Evolutionary conservation across 2,329 filamentous ascomycete species (phyloP).

Genomic region (Pestalotiopsis sp.): DNA sequence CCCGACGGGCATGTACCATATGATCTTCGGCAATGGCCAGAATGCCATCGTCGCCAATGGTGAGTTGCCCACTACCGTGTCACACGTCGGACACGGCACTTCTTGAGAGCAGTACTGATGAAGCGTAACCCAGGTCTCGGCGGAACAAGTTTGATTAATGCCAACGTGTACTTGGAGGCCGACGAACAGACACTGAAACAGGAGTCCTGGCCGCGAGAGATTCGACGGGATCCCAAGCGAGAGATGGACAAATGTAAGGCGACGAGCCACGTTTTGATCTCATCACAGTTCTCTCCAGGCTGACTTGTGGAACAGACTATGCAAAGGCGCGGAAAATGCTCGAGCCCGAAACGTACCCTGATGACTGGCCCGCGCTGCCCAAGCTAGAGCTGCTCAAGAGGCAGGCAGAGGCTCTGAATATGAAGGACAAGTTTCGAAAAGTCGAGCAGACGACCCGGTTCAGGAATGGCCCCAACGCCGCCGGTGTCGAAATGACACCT

Average conservation of each 20-base stretch:
- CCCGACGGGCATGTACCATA: slow-evolving; percentile 62
- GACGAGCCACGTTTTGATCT: not conserved
- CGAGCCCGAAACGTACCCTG: slow-evolving; percentile 58
- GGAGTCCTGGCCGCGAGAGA: slow-evolving; percentile 59
- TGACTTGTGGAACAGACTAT: slow-evolving; percentile 47
- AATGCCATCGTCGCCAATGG: slow-evolving; percentile 63
- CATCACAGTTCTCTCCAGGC: slow-evolving; percentile 1
- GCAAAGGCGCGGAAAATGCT: slow-evolving; percentile 54
- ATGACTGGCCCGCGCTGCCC: slow-evolving; percentile 55
- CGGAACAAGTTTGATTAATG: slow-evolving; percentile 66
- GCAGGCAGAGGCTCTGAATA: slow-evolving; percentile 54
- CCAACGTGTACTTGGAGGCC: slow-evolving; percentile 65
- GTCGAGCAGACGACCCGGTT: slow-evolving; percentile 66
- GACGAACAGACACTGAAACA: slow-evolving; percentile 54
- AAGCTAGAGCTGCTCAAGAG: slow-evolving; percentile 58
- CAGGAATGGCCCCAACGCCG: slow-evolving; percentile 57
- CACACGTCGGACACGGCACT: not conserved
- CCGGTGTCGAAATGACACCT: slow-evolving; percentile 63
- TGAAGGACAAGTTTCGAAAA: slow-evolving; percentile 52
- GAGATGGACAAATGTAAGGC: slow-evolving; percentile 50
- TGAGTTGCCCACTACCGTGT: slow-evolving; percentile 26
- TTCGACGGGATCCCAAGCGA: slow-evolving; percentile 40
- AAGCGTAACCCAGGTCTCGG: slow-evolving; percentile 52
- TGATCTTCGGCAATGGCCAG: slow-evolving; percentile 63
- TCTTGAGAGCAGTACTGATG: slow-evolving; percentile 4